Percentiles rank a stretch among this genome's conserved stretches.
Evolutionary conservation across 208 protist genomes (phyloP).

Genomic region (Naegleria lovaniensis): DNA sequence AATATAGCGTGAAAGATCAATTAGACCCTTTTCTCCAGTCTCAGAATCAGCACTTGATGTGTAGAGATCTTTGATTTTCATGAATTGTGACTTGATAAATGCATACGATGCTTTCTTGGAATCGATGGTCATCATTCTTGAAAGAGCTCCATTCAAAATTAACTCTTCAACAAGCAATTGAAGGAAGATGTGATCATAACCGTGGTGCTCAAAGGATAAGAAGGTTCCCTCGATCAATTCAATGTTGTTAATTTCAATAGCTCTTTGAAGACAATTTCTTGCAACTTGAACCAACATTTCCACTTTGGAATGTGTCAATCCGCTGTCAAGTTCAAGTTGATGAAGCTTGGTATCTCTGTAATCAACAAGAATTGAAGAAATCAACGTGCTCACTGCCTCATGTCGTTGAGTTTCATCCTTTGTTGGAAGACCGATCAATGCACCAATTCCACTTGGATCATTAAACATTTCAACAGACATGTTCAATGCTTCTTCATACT

Average conservation of each 20-base stretch:
- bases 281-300: background rate
- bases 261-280: background rate
- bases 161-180: background rate
- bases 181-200: background rate
- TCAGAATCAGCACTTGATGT: background rate
- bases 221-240: background rate
- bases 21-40: background rate
- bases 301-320: background rate
- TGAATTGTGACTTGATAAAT: background rate
- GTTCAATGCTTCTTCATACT: conserved; percentile 14
- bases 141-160: background rate
- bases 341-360: background rate
- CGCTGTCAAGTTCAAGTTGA: background rate
- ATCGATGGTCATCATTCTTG: background rate
- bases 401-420: background rate
- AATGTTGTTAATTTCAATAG: conserved; percentile 10
- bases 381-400: background rate
- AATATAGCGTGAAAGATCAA: background rate
- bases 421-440: background rate
- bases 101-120: background rate
- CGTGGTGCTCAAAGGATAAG: background rate
- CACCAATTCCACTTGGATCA: background rate
- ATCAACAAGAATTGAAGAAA: background rate
- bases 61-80: background rate
- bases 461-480: conserved; percentile 7